Conservation (phyloP, 768 basidiomycete genomes). For the Agaricus subrufescens region DNA sequence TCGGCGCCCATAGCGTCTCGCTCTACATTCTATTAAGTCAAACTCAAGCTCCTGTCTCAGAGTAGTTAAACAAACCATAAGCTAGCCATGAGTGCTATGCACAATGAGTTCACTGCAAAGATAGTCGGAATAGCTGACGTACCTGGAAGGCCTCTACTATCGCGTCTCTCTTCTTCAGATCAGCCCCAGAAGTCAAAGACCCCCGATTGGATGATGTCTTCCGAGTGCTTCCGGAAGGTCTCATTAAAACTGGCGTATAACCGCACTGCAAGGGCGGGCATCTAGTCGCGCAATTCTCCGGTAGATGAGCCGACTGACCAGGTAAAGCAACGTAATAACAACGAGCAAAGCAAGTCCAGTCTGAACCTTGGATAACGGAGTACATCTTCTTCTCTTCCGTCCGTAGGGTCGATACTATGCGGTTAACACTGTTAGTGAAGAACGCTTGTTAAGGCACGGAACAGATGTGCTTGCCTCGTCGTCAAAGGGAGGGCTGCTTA, state of each 20-base stretch:
- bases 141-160: conserved; percentile 81
- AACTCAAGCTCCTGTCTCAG: no score
- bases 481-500: neutral
- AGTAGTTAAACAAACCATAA: conserved; percentile 53
- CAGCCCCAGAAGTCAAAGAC: conserved; percentile 31
- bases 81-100: conserved; percentile 80
- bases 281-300: neutral
- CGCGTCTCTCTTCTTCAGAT: conserved; percentile 60
- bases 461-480: neutral
- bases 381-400: neutral
- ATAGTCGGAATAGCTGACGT: neutral
- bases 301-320: neutral
- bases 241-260: neutral
- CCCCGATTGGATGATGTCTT: neutral
- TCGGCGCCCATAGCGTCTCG: conserved; percentile 89
- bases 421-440: neutral
- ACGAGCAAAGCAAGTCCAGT: neutral
- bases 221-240: neutral
- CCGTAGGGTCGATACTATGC: neutral
- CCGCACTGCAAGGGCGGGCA: neutral
- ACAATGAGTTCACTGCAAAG: conserved; percentile 2
- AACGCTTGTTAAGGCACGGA: neutral
- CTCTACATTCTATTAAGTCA: conserved; percentile 40
- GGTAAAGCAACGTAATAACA: neutral
- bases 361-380: neutral